Percentiles rank a stretch among this genome's conserved stretches.
Conservation (phyloP, 768 basidiomycete species). For the Artomyces pyxidatus region DNA sequence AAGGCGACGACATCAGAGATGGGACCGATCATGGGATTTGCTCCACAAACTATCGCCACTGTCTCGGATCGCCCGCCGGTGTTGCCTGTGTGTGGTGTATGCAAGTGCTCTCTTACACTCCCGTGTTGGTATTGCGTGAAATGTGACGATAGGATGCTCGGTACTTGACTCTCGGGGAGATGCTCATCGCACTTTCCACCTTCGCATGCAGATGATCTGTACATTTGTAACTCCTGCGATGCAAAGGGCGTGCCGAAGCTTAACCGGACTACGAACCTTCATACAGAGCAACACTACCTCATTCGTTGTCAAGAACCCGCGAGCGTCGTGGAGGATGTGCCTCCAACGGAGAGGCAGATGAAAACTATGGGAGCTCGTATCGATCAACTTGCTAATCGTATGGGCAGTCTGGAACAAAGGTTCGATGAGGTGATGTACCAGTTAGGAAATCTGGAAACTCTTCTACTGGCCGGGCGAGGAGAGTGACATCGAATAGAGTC, state of each 20-base stretch:
- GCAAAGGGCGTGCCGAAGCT: background rate
- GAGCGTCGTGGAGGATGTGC: background rate
- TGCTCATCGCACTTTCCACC: background rate
- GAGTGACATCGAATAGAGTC: too few relatives aligned
- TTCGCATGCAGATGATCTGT: slow-evolving; percentile 1
- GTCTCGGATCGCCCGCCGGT: background rate
- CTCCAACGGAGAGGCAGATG: background rate
- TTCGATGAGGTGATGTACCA: too few relatives aligned
- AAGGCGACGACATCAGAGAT: slow-evolving; percentile 1
- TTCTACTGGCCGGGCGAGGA: too few relatives aligned
- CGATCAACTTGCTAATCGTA: background rate
- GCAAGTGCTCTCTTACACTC: slow-evolving; percentile 10
- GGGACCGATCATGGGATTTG: background rate
- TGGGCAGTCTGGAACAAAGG: background rate
- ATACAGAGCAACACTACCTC: slow-evolving; percentile 3
- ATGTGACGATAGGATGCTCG: slow-evolving; percentile 11
- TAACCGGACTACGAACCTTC: background rate
- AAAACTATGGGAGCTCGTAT: background rate
- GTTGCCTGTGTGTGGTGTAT: slow-evolving; percentile 14
- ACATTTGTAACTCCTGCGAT: slow-evolving; percentile 16
- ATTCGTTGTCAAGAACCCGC: slow-evolving; percentile 4
- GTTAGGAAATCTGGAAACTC: too few relatives aligned
- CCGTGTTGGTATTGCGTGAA: slow-evolving; percentile 26
- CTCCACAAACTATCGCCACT: background rate
- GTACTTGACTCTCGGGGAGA: too few relatives aligned